Conservation (phyloP, 768 basidiomycete species). For the Saitozyma sp. region DNA sequence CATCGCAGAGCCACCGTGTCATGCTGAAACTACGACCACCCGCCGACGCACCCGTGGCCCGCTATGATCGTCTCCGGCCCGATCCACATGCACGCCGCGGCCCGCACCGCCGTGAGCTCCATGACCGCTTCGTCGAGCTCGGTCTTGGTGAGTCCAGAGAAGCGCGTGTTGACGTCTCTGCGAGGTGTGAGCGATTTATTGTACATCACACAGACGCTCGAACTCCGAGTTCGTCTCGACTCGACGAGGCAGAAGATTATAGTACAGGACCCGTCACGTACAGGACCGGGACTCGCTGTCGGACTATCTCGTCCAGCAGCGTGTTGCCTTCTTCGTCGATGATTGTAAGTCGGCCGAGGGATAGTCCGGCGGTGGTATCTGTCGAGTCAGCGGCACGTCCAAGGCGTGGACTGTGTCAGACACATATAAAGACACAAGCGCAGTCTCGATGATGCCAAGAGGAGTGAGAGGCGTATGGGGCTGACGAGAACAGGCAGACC, state of each 20-base stretch:
- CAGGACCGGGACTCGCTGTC: conserved; percentile 45
- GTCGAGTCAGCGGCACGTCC: not conserved
- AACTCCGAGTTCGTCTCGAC: not conserved
- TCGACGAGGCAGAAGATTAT: not conserved
- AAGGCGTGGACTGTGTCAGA: too few relatives aligned
- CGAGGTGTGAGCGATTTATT: conserved; percentile 3
- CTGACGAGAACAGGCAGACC: too few relatives aligned
- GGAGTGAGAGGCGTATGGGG: too few relatives aligned
- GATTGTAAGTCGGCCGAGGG: conserved; percentile 84
- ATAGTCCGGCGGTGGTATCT: conserved; percentile 85
- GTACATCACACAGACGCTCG: not conserved
- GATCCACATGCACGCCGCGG: conserved; percentile 69
- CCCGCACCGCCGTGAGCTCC: conserved; percentile 66
- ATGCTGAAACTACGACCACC: not conserved
- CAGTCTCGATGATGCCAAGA: not conserved
- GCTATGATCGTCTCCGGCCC: conserved; percentile 80
- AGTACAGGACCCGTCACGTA: conserved; percentile 13
- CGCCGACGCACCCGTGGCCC: conserved; percentile 57
- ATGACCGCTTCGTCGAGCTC: conserved; percentile 60
- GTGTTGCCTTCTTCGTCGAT: conserved; percentile 72
- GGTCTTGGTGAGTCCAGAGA: conserved; percentile 40
- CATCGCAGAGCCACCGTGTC: too few relatives aligned
- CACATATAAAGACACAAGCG: conserved; percentile 38
- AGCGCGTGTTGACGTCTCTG: conserved; percentile 83
- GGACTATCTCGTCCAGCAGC: conserved; percentile 67